Conservation (phyloP, 2,329 filamentous ascomycete genomes). For the Plectosphaerella plurivora region DNA sequence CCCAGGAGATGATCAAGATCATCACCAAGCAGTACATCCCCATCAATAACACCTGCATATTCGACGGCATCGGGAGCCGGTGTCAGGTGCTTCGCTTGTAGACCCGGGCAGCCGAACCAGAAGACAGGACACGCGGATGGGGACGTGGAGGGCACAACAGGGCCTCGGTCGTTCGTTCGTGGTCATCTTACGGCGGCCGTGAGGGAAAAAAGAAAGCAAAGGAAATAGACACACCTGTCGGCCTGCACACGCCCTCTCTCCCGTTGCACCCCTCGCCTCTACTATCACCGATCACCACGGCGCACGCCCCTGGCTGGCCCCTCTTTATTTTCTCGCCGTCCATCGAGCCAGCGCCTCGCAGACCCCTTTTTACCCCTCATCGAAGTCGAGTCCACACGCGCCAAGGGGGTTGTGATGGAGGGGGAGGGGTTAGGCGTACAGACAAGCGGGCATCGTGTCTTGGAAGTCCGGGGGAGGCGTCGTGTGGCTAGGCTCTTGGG, state of each 20-base stretch:
- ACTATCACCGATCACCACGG: neutral
- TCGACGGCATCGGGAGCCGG: constrained; percentile 62
- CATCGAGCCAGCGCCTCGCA: neutral
- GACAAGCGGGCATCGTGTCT: neutral
- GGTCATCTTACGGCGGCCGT: too few relatives aligned
- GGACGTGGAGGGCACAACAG: constrained; percentile 5
- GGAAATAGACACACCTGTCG: neutral
- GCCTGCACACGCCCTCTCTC: constrained; percentile 1
- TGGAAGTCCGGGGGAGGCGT: neutral
- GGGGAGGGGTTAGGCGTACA: too few relatives aligned
- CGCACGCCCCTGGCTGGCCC: neutral
- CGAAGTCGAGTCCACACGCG: neutral
- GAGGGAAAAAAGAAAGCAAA: neutral
- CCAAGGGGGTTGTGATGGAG: neutral
- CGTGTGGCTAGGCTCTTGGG: neutral
- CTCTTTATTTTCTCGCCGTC: neutral
- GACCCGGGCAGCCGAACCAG: constrained; percentile 15
- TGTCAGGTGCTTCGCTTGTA: constrained; percentile 54
- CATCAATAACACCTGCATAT: constrained; percentile 67
- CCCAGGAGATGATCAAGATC: constrained; percentile 96
- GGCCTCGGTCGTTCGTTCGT: constrained; percentile 2
- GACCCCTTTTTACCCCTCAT: neutral
- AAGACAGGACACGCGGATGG: constrained; percentile 3
- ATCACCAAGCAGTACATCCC: constrained; percentile 70
- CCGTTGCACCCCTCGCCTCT: too few relatives aligned